Conservation (phyloP, 768 basidiomycete genomes). For the Sistotremastrum niveocremeum region DNA sequence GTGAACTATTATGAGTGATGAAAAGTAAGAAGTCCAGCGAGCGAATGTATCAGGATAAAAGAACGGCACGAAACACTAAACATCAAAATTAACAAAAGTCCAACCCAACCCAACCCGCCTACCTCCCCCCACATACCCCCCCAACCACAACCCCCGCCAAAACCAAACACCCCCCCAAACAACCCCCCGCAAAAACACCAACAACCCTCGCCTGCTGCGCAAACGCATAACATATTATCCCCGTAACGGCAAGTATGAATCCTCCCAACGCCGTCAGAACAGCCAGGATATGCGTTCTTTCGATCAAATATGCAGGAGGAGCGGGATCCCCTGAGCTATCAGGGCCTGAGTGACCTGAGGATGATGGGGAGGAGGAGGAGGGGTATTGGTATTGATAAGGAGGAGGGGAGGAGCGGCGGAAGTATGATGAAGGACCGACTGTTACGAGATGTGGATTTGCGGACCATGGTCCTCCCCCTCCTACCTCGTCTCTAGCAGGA, state of each 20-base stretch:
- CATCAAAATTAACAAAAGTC: no score
- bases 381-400: neutral
- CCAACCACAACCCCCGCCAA: no score
- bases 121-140: no score
- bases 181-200: slow-evolving; percentile 27
- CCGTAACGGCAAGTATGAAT: slow-evolving; percentile 35
- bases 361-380: no score
- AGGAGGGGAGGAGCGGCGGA: slow-evolving; percentile 19
- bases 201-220: slow-evolving; percentile 30
- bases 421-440: slow-evolving; percentile 32
- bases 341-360: no score
- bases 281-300: slow-evolving; percentile 34
- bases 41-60: no score
- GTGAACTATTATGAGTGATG: no score
- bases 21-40: no score
- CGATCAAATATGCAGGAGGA: slow-evolving; percentile 24
- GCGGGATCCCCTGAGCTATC: no score
- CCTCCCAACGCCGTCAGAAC: slow-evolving; percentile 32
- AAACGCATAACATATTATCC: slow-evolving; percentile 41
- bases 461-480: neutral
- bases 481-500: slow-evolving; percentile 1
- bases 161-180: slow-evolving; percentile 24
- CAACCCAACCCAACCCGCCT: no score
- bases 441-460: slow-evolving; percentile 38
- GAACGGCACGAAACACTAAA: no score